Conservation (phyloP, 2,329 filamentous ascomycete genomes). For the Cordyceps cateniannulata region DNA sequence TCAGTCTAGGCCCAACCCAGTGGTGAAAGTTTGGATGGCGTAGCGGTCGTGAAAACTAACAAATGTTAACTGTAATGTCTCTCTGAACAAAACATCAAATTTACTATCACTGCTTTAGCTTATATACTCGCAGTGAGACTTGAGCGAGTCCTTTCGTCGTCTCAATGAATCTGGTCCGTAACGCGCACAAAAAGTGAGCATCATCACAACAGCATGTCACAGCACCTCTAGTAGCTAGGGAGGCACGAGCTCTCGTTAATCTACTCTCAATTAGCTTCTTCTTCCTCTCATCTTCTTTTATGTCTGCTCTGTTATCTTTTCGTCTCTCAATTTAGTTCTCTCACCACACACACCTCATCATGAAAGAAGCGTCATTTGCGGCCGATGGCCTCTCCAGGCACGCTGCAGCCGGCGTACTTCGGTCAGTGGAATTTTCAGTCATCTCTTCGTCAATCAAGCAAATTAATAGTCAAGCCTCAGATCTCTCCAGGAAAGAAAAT, state of each 20-base stretch:
- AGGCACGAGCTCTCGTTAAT: background rate
- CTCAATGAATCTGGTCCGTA: background rate
- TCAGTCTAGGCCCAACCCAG: no score
- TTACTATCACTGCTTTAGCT: no score
- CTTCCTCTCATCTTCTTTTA: background rate
- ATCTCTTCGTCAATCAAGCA: background rate
- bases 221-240: background rate
- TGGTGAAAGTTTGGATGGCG: no score
- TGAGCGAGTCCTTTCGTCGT: no score
- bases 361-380: background rate
- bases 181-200: background rate
- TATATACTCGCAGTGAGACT: no score
- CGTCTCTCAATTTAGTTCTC: background rate
- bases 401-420: background rate
- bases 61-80: no score
- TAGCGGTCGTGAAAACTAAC: no score
- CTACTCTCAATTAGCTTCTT: background rate
- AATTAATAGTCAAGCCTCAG: background rate
- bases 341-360: background rate
- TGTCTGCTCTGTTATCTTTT: background rate
- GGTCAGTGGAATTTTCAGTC: background rate
- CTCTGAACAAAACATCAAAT: no score
- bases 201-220: background rate
- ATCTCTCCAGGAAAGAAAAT: conserved; percentile 4
- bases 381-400: background rate